Conservation (phyloP, 345 rosid genomes). For the Aegle marmelos region DNA sequence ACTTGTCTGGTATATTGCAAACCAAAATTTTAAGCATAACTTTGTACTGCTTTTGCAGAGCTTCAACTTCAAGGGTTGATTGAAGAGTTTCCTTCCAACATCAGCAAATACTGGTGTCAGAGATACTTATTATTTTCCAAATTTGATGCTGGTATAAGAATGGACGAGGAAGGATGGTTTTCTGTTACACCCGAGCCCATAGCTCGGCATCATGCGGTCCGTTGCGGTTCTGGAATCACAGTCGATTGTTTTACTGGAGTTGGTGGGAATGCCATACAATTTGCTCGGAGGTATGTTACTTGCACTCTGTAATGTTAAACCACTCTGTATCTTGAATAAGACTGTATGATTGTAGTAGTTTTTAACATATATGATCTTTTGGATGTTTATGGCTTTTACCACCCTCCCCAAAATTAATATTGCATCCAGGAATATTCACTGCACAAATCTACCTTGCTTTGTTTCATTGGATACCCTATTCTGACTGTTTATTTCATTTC, state of each 20-base stretch:
- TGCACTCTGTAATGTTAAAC: neutral
- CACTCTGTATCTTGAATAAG: neutral
- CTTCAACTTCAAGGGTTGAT: slow-evolving; percentile 30
- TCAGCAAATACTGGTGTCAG: slow-evolving; percentile 83
- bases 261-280: slow-evolving; percentile 95
- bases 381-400: neutral
- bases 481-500: neutral
- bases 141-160: slow-evolving; percentile 76
- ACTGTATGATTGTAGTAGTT: neutral
- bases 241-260: slow-evolving; percentile 91
- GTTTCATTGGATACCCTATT: neutral
- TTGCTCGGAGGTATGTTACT: slow-evolving; percentile 56
- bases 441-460: neutral
- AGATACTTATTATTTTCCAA: slow-evolving; percentile 73
- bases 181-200: slow-evolving; percentile 92
- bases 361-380: neutral
- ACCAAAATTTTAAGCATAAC: neutral
- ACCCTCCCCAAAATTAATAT: neutral
- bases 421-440: neutral
- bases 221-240: slow-evolving; percentile 51
- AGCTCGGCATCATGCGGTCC: slow-evolving; percentile 81
- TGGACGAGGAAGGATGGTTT: slow-evolving; percentile 99
- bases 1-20: neutral
- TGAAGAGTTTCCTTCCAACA: slow-evolving; percentile 42
- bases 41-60: slow-evolving; percentile 34